phyloP scores from a whole-genome alignment of 2,329 filamentous ascomycete genomes.

The Diplodia seriata region DNA sequence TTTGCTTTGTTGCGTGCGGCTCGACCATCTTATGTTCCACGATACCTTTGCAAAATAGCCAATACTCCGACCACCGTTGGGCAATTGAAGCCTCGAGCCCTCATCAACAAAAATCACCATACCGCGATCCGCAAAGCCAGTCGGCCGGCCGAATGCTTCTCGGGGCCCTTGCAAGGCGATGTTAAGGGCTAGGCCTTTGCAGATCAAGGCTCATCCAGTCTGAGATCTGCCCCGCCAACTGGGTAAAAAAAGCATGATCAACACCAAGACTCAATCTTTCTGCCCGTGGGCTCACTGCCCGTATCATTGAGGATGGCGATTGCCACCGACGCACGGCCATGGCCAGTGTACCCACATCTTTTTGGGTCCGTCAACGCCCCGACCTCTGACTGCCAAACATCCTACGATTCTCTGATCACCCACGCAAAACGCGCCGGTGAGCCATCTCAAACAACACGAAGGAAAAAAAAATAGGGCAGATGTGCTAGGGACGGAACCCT shows the following conservation, averaged over 20 bases:
- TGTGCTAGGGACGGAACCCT: not conserved
- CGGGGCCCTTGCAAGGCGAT: not conserved
- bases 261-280: not conserved
- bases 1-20: too few relatives aligned
- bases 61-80: not conserved
- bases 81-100: not conserved
- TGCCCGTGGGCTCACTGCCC: not conserved
- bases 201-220: not conserved
- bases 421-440: not conserved
- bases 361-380: not conserved
- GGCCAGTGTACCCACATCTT: not conserved
- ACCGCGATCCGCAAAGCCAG: not conserved
- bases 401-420: not conserved
- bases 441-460: not conserved
- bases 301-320: not conserved
- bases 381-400: not conserved
- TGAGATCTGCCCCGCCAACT: conserved; percentile 8
- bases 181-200: not conserved
- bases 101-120: not conserved
- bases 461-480: not conserved
- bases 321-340: conserved; percentile 1
- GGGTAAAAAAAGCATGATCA: conserved; percentile 1
- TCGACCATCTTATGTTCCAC: not conserved
- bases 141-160: too few relatives aligned
- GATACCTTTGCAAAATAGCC: not conserved